Base-by-base conservation (phyloP, 306 rosid species). In the Inga laurina region DNA sequence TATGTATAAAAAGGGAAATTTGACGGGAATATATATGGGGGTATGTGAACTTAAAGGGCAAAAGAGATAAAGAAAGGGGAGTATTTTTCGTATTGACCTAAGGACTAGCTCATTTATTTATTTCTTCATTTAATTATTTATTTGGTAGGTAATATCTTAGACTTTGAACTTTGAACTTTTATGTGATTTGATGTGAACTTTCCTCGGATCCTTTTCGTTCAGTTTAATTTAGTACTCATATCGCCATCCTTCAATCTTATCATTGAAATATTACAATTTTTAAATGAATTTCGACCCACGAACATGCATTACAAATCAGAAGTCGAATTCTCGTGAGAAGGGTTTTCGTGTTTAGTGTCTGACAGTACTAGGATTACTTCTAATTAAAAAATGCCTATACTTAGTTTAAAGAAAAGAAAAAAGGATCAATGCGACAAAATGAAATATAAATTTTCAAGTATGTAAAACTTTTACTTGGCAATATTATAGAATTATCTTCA, bases 171-270 rank as follows among this genome's bases (percentile, higher is more conserved):
- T 83, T 14, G 86, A 79, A 65, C 37, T 79, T 83, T 19, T 64
- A 13, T 12, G 48, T 59, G 77, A 52, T 59, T 52, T 79, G 81
- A 65, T 79, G 83, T 74, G 86, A 84, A 65, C 44, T 48, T 65
- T 66, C 81, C 59, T 84, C 46, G 87, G 87, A 84, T 84, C 34
- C 84, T 74, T 67, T 79, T 52, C 45, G 51, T 39, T 16, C 49
- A 59, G 75, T 43, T 71, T 71, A 43, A n/a, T 44, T 71, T n/a
- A 11, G 24, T 41, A 41, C 22, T 21, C 13, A 70, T 21, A 35
- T 16, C 48, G 14, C 73, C 48, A 3, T 18, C 16, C 37, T 66
- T 66, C 72, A 32, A 34, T 66, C 10, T 15, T 66, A 66, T 64
- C 13, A 16, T 30, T 64, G 8, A 24, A 27, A 10, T 24, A 24